Conservation (phyloP, 83 land plant species). For the Larix sibirica region DNA sequence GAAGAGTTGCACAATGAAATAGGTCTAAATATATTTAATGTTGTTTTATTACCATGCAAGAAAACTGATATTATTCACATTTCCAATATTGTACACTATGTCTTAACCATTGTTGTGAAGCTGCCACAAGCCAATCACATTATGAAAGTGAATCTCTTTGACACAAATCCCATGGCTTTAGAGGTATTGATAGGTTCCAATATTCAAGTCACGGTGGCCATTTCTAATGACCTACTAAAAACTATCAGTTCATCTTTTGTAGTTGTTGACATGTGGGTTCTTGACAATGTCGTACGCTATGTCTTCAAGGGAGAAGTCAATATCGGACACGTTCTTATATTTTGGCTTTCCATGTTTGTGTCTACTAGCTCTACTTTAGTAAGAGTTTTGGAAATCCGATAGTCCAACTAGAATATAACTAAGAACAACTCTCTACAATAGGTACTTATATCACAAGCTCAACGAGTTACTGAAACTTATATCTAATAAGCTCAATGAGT, state of each 20-base stretch:
- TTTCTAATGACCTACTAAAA: constrained; percentile 54
- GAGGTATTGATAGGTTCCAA: constrained; percentile 53
- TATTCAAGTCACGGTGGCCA: constrained; percentile 68
- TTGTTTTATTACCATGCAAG: not conserved
- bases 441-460: too few species aligned
- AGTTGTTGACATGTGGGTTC: constrained; percentile 58
- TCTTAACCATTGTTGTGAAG: constrained; percentile 40
- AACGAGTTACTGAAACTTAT: not conserved
- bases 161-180: constrained; percentile 49
- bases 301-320: constrained; percentile 38
- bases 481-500: too few species aligned
- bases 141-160: constrained; percentile 69
- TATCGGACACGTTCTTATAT: constrained; percentile 30
- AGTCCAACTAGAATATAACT: too few species aligned
- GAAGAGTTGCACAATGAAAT: too few species aligned
- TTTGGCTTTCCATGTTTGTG: not conserved
- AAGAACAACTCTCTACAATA: too few species aligned
- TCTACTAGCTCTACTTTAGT: not conserved
- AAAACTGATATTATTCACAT: not conserved
- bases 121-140: constrained; percentile 51
- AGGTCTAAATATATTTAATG: too few species aligned
- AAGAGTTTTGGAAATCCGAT: not conserved
- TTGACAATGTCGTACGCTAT: constrained; percentile 48
- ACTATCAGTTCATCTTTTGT: constrained; percentile 20
- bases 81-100: too few species aligned